Conservation (phyloP, 192 early-diverging fungal species). For the Blastocladiella britannica region DNA sequence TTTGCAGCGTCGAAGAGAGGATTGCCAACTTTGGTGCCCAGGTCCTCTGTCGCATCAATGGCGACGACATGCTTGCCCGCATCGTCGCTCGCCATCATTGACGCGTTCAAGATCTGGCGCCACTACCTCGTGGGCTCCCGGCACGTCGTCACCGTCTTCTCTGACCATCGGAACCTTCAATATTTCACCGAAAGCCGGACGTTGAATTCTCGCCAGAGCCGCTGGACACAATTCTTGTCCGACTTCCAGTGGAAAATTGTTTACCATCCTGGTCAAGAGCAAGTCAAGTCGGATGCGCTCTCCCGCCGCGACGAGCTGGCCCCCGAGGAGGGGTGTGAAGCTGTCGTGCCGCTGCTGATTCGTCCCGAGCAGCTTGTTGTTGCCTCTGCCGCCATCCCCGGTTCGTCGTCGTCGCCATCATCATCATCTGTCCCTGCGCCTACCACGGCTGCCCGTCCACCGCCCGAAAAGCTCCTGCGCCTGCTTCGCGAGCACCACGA, state of each 20-base stretch:
- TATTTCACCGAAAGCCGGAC: slow-evolving; percentile 11
- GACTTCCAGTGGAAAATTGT: slow-evolving; percentile 8
- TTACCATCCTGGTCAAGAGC: slow-evolving; percentile 9
- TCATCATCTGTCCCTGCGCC: slow-evolving; percentile 5
- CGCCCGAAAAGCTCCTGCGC: background rate
- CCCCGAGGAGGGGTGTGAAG: slow-evolving; percentile 5
- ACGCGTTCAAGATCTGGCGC: slow-evolving; percentile 14
- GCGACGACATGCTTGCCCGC: slow-evolving; percentile 16
- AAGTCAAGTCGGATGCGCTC: slow-evolving; percentile 13
- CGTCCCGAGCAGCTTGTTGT: slow-evolving; percentile 3
- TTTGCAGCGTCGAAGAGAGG: too few relatives aligned
- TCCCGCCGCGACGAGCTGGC: too few relatives aligned
- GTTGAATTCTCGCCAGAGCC: slow-evolving; percentile 14
- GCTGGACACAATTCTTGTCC: slow-evolving; percentile 11
- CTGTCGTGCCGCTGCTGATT: slow-evolving; percentile 1
- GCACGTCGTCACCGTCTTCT: slow-evolving; percentile 8
- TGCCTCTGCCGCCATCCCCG: slow-evolving; percentile 1
- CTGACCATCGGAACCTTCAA: slow-evolving; percentile 20
- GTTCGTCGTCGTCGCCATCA: background rate
- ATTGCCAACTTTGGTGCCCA: too few relatives aligned
- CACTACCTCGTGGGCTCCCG: slow-evolving; percentile 11
- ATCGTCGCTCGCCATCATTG: slow-evolving; percentile 20
- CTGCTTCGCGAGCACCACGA: slow-evolving; percentile 13
- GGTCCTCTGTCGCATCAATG: slow-evolving; percentile 16
- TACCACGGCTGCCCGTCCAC: slow-evolving; percentile 10